Evolutionary conservation across 2,329 filamentous ascomycete genomes (phyloP), one percentile per base, ranked within the genome.

Genomic region (Apiospora hydei): DNA sequence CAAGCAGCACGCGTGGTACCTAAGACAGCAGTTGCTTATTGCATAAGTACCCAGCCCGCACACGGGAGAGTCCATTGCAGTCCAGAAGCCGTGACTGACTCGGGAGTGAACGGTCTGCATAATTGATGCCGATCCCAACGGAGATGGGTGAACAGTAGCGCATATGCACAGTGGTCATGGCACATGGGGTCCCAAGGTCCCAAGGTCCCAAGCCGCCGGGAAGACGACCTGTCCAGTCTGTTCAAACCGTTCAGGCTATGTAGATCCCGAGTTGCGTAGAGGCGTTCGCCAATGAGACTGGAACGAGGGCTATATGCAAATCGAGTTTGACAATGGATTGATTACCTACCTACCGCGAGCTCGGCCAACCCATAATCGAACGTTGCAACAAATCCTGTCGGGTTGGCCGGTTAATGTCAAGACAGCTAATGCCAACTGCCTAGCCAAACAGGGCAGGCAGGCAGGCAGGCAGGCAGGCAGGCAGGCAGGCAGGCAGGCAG

Each of bases 1-100:
- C 30, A 64, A 57, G 51, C 51, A 34, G 13, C 16, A 57, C 16
- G 30, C 57, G 1, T 61, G 38, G 53, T 34, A 38, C 30, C 30
- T 38, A 61, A 38, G 53, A 61, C 53, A 61, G 10, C 53, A 38
- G 21, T 41, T 64, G 57, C 57, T 64, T 64, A 64, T 64, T 64
- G 10, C 34, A n/a, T 10, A 38, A 30, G 26, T 30, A 3, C 26
- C 34, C 30, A 38, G 21, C 18, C 41, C 6, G 41, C 13, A 21
- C 21, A 41, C 18, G 21, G 7, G 51, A 26, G 34, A 14, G 53
- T 30, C n/a, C 26, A 4, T 13, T 51, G 49, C 49, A n/a, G 7
- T 5, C 11, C 11, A 26, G 24, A 21, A 24, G 49, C 49, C n/a
- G 11, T n/a, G 57, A 64, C 57, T 64, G 57, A 41, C 57, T 41